Evolutionary conservation across 768 basidiomycete species (phyloP).

Genomic region (Suillus americanus): DNA sequence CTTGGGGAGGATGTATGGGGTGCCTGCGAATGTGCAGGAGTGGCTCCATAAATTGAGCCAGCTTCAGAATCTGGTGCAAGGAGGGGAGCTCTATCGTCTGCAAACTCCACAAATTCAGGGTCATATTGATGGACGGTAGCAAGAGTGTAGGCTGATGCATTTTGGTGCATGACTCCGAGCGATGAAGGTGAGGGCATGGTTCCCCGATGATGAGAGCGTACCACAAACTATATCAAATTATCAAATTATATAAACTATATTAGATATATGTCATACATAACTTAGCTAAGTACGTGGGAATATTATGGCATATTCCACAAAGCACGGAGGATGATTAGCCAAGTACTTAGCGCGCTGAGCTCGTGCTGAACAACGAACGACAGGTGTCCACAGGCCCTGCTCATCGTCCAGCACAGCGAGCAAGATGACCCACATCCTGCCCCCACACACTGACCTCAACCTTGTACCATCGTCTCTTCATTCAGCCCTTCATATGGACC

Average conservation of each 20-base stretch:
- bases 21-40: conserved; percentile 29
- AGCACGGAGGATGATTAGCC: conserved; percentile 18
- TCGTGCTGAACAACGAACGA: conserved; percentile 20
- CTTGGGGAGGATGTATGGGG: conserved; percentile 43
- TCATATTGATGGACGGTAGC: conserved; percentile 48
- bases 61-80: conserved; percentile 40
- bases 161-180: conserved; percentile 20
- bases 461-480: conserved; percentile 52
- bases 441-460: conserved; percentile 44
- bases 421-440: conserved; percentile 47
- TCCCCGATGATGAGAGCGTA: conserved; percentile 8
- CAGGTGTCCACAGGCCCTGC: conserved; percentile 6
- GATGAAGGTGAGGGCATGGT: conserved; percentile 11
- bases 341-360: conserved; percentile 17
- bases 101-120: conserved; percentile 17
- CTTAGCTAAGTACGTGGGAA: conserved; percentile 13
- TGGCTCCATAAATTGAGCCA: conserved; percentile 48
- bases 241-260: conserved; percentile 8
- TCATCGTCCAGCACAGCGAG: conserved; percentile 12
- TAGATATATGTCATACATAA: conserved; percentile 1
- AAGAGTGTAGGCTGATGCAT: conserved; percentile 62
- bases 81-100: conserved; percentile 41
- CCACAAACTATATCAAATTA: conserved; percentile 1
- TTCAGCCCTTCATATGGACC: conserved; percentile 70
- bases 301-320: conserved; percentile 24